Evolutionary conservation across 228 moss, liverwort and hornwort genomes (phyloP).

Genomic region (Sphagnum magellanicum): DNA sequence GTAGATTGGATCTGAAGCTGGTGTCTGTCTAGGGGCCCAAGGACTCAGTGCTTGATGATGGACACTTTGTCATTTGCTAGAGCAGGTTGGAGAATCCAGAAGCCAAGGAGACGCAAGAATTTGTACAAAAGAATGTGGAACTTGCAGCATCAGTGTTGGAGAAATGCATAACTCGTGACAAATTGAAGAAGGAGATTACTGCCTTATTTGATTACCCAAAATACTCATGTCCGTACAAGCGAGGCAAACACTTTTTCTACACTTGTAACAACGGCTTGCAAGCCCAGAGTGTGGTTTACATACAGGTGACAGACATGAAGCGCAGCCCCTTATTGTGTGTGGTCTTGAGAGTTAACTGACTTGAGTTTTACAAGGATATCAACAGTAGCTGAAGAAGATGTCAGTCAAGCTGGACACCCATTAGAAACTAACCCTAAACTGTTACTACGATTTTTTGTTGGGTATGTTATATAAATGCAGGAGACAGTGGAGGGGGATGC

Average conservation of each 20-base stretch:
- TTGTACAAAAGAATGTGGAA: slow-evolving; percentile 45
- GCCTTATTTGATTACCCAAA: slow-evolving; percentile 68
- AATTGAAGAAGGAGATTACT: slow-evolving; percentile 55
- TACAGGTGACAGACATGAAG: slow-evolving; percentile 40
- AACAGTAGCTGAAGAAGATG: not conserved
- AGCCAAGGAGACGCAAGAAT: slow-evolving; percentile 42
- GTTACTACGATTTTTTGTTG: not conserved
- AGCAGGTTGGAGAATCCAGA: slow-evolving; percentile 83
- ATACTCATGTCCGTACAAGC: slow-evolving; percentile 62
- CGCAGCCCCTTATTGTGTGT: not conserved
- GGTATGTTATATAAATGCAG: slow-evolving; percentile 15
- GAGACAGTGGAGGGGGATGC: slow-evolving; percentile 48
- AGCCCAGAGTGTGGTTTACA: slow-evolving; percentile 64
- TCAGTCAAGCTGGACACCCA: not conserved
- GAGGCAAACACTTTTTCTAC: slow-evolving; percentile 61
- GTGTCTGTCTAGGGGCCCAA: no score
- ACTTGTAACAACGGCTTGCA: slow-evolving; percentile 67
- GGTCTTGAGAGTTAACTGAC: not conserved
- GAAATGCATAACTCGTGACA: slow-evolving; percentile 33
- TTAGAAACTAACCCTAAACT: not conserved
- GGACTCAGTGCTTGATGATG: no score
- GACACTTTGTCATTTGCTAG: no score
- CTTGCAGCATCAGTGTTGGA: slow-evolving; percentile 42
- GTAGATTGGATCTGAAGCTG: no score
- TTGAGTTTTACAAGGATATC: not conserved